A percentile compares a stretch with the other conserved stretches of the same genome.
phyloP scores from a whole-genome alignment of 768 basidiomycete species.

The Scleroderma citrinum region DNA sequence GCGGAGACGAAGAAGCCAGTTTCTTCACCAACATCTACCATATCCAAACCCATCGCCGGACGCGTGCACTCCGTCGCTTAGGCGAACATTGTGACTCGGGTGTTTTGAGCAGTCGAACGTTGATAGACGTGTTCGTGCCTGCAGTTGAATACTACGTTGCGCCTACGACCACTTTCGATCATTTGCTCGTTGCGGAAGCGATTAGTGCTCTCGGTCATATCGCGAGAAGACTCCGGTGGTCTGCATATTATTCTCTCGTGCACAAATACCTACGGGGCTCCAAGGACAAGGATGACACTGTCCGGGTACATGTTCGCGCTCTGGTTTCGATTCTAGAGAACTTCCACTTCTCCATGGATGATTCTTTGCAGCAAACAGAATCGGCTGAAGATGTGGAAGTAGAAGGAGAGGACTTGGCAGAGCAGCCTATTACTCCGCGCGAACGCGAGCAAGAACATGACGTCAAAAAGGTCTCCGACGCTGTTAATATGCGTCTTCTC shows the following conservation, averaged over 20 bases:
- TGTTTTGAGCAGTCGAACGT: slow-evolving; percentile 57
- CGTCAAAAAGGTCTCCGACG: slow-evolving; percentile 56
- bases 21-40: slow-evolving; percentile 97
- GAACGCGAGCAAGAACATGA: slow-evolving; percentile 5
- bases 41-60: slow-evolving; percentile 86
- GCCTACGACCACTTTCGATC: slow-evolving; percentile 58
- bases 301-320: slow-evolving; percentile 79
- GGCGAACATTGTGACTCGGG: slow-evolving; percentile 69
- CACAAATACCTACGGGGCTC: slow-evolving; percentile 74
- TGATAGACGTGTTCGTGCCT: slow-evolving; percentile 82
- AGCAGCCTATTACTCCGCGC: not conserved
- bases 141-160: slow-evolving; percentile 77
- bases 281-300: slow-evolving; percentile 59
- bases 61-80: slow-evolving; percentile 79
- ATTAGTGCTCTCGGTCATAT: slow-evolving; percentile 75
- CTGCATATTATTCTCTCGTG: slow-evolving; percentile 72
- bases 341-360: slow-evolving; percentile 87
- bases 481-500: slow-evolving; percentile 68
- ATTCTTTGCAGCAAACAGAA: slow-evolving; percentile 32
- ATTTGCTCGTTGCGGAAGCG: slow-evolving; percentile 87
- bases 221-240: slow-evolving; percentile 75
- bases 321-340: slow-evolving; percentile 81
- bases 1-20: slow-evolving; percentile 89
- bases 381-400: slow-evolving; percentile 25
- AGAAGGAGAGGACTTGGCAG: slow-evolving; percentile 22